Conservation (phyloP, 805 yeast genomes). For the Suhomyces xylopsoci region DNA sequence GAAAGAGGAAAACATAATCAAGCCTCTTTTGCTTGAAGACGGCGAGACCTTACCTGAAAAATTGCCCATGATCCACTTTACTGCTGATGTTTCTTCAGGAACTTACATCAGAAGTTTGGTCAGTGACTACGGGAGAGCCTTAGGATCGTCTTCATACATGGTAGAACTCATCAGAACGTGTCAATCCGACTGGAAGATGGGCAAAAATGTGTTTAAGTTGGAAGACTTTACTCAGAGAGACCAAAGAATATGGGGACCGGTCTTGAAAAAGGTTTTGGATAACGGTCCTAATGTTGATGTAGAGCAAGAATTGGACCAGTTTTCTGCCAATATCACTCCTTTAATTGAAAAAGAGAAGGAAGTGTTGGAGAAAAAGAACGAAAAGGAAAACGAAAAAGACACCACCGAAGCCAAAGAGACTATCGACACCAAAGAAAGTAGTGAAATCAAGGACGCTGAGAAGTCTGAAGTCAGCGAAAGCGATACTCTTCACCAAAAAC, state of each 20-base stretch:
- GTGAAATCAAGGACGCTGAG: not conserved
- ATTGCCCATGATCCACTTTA: slow-evolving; percentile 71
- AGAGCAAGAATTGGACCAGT: slow-evolving; percentile 18
- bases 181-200: slow-evolving; percentile 85
- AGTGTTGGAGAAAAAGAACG: slow-evolving; percentile 5
- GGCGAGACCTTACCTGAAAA: slow-evolving; percentile 41
- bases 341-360: slow-evolving; percentile 8
- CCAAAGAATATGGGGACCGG: slow-evolving; percentile 69
- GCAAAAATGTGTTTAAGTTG: slow-evolving; percentile 62
- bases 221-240: slow-evolving; percentile 61
- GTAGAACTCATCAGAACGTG: slow-evolving; percentile 67
- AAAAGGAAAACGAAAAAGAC: not conserved
- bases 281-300: slow-evolving; percentile 26
- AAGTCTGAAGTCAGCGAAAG: not conserved
- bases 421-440: too few relatives aligned
- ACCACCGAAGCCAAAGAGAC: not conserved
- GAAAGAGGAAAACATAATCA: slow-evolving; percentile 32
- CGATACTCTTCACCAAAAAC: slow-evolving; percentile 13
- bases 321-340: slow-evolving; percentile 3
- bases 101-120: slow-evolving; percentile 88
- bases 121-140: slow-evolving; percentile 82
- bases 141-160: slow-evolving; percentile 85
- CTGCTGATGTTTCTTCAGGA: slow-evolving; percentile 85
- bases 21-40: slow-evolving; percentile 37
- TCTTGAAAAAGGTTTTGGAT: slow-evolving; percentile 52